Percentiles rank a stretch among this genome's conserved stretches.
These are phyloP conservation scores for Gnomoniopsis smithogilvyi DNA, from an alignment of 2,329 filamentous ascomycete genomes.

Conservation along the genomic window DNA sequence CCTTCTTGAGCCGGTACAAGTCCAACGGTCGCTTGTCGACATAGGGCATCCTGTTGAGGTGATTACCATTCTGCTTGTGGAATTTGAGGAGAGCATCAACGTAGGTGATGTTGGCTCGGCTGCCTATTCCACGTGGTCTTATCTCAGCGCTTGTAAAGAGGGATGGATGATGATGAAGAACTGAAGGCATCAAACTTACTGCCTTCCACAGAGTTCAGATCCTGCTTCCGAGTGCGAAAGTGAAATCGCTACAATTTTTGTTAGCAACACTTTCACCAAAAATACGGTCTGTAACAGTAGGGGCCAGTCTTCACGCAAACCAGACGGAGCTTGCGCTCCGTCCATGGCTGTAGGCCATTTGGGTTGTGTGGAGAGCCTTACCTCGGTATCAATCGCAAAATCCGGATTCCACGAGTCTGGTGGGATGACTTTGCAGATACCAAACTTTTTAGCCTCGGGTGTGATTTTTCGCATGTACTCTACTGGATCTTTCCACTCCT, in stretches of 20 bases:
- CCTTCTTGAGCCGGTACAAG: conserved; percentile 93
- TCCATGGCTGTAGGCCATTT: neutral
- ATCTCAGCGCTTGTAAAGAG: conserved; percentile 32
- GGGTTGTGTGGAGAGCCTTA: conserved; percentile 40
- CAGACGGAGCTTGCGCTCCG: neutral
- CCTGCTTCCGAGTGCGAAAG: conserved; percentile 92
- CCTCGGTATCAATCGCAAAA: conserved; percentile 96
- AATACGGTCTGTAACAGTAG: neutral
- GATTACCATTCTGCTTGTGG: conserved; percentile 94
- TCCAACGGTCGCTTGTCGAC: conserved; percentile 97
- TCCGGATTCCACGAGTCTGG: conserved; percentile 91
- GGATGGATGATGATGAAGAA: neutral
- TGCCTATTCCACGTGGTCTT: conserved; percentile 54
- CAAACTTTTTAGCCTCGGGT: conserved; percentile 80
- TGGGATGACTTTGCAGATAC: conserved; percentile 93
- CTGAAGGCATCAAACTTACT: conserved; percentile 58
- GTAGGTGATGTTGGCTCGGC: conserved; percentile 92
- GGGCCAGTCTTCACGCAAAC: neutral
- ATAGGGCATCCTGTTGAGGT: conserved; percentile 88
- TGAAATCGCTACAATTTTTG: conserved; percentile 72
- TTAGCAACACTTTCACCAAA: neutral
- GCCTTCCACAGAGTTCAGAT: conserved; percentile 97
- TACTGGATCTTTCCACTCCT: conserved; percentile 93
- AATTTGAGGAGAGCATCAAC: conserved; percentile 93
- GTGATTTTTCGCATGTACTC: conserved; percentile 91